Evolutionary conservation across 495 filamentous ascomycete species (phyloP).

Genomic region (Neurospora hispaniola): DNA sequence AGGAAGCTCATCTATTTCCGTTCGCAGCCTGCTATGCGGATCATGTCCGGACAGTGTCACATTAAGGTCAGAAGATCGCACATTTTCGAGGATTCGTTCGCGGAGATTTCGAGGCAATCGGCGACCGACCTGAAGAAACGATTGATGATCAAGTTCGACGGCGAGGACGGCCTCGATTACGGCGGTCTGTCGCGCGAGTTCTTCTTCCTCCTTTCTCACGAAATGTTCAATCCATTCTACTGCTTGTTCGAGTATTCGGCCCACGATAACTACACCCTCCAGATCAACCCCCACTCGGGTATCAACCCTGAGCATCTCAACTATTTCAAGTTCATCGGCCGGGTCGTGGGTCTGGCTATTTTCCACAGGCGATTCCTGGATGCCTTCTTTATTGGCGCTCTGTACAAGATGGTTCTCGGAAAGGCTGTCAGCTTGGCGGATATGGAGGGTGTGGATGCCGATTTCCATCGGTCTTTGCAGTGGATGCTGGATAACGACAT

Average conservation of each 20-base stretch:
- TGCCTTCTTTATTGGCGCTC: constrained; percentile 97
- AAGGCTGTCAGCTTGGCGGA: constrained; percentile 87
- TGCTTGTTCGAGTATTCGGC: constrained; percentile 99
- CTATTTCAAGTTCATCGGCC: constrained; percentile 99
- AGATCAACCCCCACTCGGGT: constrained; percentile 98
- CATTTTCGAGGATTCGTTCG: constrained; percentile 98
- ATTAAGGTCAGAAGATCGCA: constrained; percentile 94
- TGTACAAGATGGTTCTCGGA: constrained; percentile 98
- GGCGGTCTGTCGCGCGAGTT: constrained; percentile 98
- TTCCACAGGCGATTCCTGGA: constrained; percentile 98
- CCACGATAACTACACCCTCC: constrained; percentile 99
- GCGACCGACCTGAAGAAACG: constrained; percentile 96
- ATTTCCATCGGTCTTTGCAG: constrained; percentile 87
- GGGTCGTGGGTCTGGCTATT: constrained; percentile 93
- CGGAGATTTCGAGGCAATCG: constrained; percentile 93
- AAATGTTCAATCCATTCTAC: constrained; percentile 99
- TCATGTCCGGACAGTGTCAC: constrained; percentile 91
- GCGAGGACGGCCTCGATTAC: constrained; percentile 96
- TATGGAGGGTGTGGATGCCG: constrained; percentile 98
- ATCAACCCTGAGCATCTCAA: constrained; percentile 99
- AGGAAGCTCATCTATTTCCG: constrained; percentile 98
- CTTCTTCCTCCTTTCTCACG: constrained; percentile 99
- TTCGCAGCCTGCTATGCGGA: constrained; percentile 91
- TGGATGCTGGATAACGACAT: constrained; percentile 99
- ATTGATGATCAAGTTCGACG: constrained; percentile 99